Conservation (phyloP, 768 basidiomycete species). For the Tephrocybe sp. region DNA sequence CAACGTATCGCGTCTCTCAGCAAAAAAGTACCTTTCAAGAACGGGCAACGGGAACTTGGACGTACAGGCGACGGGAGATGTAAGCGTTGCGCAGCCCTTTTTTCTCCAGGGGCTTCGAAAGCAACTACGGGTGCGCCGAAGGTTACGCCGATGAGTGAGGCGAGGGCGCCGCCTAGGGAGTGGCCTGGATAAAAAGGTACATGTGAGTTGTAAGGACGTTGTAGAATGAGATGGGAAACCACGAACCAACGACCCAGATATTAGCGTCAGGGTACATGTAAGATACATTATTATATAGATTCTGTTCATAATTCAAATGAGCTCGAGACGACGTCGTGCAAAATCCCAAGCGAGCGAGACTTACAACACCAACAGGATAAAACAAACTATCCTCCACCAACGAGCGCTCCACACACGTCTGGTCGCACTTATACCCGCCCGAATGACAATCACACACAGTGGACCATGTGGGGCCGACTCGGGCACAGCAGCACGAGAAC, state of each 20-base stretch:
- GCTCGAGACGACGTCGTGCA: neutral
- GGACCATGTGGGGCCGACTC: slow-evolving; percentile 92
- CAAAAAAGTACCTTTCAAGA: too few relatives aligned
- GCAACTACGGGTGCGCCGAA: slow-evolving; percentile 93
- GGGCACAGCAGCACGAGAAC: slow-evolving; percentile 94
- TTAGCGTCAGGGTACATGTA: slow-evolving; percentile 86
- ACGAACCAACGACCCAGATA: slow-evolving; percentile 78
- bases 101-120: slow-evolving; percentile 84
- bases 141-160: slow-evolving; percentile 80
- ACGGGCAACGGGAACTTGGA: slow-evolving; percentile 2
- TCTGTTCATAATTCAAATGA: slow-evolving; percentile 39
- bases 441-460: slow-evolving; percentile 88
- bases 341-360: slow-evolving; percentile 27
- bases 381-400: slow-evolving; percentile 83
- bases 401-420: slow-evolving; percentile 75
- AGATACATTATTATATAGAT: slow-evolving; percentile 89
- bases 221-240: neutral
- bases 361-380: slow-evolving; percentile 80
- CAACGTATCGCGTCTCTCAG: too few relatives aligned
- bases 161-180: slow-evolving; percentile 83
- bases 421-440: slow-evolving; percentile 73
- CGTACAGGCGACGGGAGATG: slow-evolving; percentile 86
- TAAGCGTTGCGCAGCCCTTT: slow-evolving; percentile 65
- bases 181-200: slow-evolving; percentile 36
- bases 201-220: neutral